Evolutionary conservation across 306 rosid genomes (phyloP).

Genomic region (Trifolium repens): DNA sequence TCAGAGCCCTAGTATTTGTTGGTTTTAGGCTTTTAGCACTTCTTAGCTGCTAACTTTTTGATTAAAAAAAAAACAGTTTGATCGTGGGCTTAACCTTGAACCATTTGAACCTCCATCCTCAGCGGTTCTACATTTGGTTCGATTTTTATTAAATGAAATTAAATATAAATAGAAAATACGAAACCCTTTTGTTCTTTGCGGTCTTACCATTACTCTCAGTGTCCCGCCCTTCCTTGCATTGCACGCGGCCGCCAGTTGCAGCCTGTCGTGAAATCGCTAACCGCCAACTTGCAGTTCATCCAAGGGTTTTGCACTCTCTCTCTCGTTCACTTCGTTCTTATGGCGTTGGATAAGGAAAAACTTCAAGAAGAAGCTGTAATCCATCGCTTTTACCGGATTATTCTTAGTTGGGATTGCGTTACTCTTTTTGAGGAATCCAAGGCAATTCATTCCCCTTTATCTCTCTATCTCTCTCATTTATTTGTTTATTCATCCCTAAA

Average conservation of each 20-base stretch:
- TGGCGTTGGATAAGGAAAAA: constrained; percentile 75
- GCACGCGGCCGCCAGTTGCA: constrained; percentile 1
- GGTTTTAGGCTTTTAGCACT: too few species aligned
- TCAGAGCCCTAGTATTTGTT: too few species aligned
- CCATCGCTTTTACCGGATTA: constrained; percentile 68
- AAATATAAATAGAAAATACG: neutral
- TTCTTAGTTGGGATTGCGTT: constrained; percentile 80
- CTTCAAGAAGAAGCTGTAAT: constrained; percentile 66
- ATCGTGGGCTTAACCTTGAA: too few species aligned
- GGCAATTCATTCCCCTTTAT: constrained; percentile 35
- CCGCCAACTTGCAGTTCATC: neutral
- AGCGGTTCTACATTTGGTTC: too few species aligned
- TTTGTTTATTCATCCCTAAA: neutral
- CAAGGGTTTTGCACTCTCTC: neutral
- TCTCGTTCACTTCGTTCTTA: neutral
- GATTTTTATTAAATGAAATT: too few species aligned
- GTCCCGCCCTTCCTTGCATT: neutral
- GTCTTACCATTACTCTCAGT: neutral
- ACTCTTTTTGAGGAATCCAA: constrained; percentile 55
- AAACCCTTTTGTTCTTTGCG: neutral
- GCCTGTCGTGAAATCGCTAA: neutral
- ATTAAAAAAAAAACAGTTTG: too few species aligned
- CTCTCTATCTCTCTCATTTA: too few species aligned
- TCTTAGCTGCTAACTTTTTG: too few species aligned
- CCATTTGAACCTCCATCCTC: too few species aligned